These are phyloP conservation scores for Eragrostis curvula DNA, from an alignment of 176 grass and related monocot genomes.

Conservation along the genomic window DNA sequence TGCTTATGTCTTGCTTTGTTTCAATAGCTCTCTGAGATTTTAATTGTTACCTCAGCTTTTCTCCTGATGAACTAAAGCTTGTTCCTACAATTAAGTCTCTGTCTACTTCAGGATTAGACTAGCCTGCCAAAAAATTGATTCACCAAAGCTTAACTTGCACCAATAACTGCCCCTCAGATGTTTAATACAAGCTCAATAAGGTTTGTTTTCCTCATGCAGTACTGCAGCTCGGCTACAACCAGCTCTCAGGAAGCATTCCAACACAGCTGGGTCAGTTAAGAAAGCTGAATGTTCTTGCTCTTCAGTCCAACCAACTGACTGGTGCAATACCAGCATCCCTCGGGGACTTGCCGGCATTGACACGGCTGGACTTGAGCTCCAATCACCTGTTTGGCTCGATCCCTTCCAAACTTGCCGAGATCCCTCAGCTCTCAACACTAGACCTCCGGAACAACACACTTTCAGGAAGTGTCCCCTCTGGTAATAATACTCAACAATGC, in stretches of 20 bases:
- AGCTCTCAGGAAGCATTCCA: constrained; percentile 75
- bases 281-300: constrained; percentile 69
- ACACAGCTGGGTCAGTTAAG: constrained; percentile 67
- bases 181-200: constrained; percentile 9
- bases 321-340: constrained; percentile 81
- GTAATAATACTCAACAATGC: constrained; percentile 39
- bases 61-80: neutral
- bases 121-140: neutral
- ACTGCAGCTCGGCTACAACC: constrained; percentile 83
- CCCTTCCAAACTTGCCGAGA: constrained; percentile 65
- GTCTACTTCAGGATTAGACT: constrained; percentile 34
- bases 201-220: constrained; percentile 47
- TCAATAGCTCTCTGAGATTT: neutral
- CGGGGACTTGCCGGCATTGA: constrained; percentile 55
- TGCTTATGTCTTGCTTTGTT: neutral
- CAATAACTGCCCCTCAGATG: constrained; percentile 5
- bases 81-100: neutral
- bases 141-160: constrained; percentile 28
- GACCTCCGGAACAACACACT: constrained; percentile 76
- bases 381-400: constrained; percentile 82
- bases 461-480: constrained; percentile 78
- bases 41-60: constrained; percentile 9
- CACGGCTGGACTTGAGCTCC: constrained; percentile 81
- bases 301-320: constrained; percentile 76
- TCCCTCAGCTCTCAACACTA: constrained; percentile 53